Evolutionary conservation across 192 early-diverging fungal genomes (phyloP).

Genomic region (Coemansia sp.): DNA sequence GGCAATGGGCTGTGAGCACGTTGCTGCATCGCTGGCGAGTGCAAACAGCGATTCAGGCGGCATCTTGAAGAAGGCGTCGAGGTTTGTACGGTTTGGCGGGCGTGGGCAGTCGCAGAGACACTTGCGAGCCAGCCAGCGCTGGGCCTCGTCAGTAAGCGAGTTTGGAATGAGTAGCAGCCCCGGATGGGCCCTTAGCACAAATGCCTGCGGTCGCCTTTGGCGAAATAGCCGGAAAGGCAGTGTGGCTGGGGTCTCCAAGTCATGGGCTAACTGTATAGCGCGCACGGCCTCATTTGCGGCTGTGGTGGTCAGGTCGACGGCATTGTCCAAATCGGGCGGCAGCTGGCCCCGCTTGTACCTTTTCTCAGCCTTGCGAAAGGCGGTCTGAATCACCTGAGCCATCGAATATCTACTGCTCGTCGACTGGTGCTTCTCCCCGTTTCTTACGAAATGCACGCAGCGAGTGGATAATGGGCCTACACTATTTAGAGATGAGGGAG

Average conservation of each 20-base stretch:
- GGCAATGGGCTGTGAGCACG: conserved; percentile 37
- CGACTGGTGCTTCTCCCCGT: neutral
- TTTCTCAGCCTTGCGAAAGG: conserved; percentile 70
- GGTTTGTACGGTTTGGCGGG: conserved; percentile 81
- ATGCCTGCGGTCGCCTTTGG: conserved; percentile 31
- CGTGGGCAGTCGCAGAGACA: conserved; percentile 74
- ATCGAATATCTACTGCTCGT: neutral
- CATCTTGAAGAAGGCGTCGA: conserved; percentile 81
- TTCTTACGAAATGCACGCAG: neutral
- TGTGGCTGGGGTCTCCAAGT: conserved; percentile 20
- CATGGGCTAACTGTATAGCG: conserved; percentile 21
- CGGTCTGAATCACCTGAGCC: conserved; percentile 50
- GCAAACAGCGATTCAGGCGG: conserved; percentile 56
- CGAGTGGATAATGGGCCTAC: conserved; percentile 7
- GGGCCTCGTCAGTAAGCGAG: conserved; percentile 68
- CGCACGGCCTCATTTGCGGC: conserved; percentile 11
- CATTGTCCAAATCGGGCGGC: conserved; percentile 54
- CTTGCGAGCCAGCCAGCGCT: conserved; percentile 65
- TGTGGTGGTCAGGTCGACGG: conserved; percentile 54
- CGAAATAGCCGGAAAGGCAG: conserved; percentile 24
- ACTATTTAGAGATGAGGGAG: neutral
- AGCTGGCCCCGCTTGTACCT: conserved; percentile 54
- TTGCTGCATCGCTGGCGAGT: conserved; percentile 46
- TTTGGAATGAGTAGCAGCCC: conserved; percentile 81
- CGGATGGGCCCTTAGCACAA: conserved; percentile 35